Evolutionary conservation across 179 eudicot genomes (phyloP).

Genomic region (Silene noctiflora): DNA sequence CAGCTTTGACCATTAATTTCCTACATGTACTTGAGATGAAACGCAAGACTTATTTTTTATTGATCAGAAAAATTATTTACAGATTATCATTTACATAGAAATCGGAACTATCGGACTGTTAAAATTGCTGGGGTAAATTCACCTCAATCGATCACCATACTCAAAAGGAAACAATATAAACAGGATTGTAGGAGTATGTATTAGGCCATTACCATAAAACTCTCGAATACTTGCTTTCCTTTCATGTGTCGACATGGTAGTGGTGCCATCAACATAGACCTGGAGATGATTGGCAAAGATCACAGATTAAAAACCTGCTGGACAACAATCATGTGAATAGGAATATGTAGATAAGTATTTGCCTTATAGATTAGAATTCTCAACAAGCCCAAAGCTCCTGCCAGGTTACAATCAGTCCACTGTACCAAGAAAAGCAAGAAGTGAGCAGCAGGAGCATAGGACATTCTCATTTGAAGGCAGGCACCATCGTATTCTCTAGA

Average conservation of each 20-base stretch:
- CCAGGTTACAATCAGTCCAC: slow-evolving; percentile 93
- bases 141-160: too few relatives aligned
- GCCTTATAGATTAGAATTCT: slow-evolving; percentile 90
- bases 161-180: too few relatives aligned
- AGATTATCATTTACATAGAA: too few relatives aligned
- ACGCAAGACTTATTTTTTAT: too few relatives aligned
- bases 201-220: slow-evolving; percentile 59
- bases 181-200: too few relatives aligned
- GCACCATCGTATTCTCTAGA: slow-evolving; percentile 92
- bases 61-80: too few relatives aligned
- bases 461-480: slow-evolving; percentile 93
- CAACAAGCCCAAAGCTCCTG: slow-evolving; percentile 85
- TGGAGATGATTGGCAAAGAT: slow-evolving; percentile 23
- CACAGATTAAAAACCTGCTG: background rate
- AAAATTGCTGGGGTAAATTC: too few relatives aligned
- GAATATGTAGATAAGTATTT: background rate
- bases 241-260: slow-evolving; percentile 93
- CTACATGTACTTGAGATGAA: too few relatives aligned
- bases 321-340: too few relatives aligned
- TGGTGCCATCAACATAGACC: slow-evolving; percentile 98
- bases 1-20: too few relatives aligned
- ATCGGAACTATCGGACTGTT: too few relatives aligned
- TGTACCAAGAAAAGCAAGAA: slow-evolving; percentile 90
- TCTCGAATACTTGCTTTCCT: slow-evolving; percentile 92
- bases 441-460: slow-evolving; percentile 94